Evolutionary conservation across 2,329 filamentous ascomycete genomes (phyloP), one percentile per base, ranked within the genome.

Genomic region (Penicillium sp.): DNA sequence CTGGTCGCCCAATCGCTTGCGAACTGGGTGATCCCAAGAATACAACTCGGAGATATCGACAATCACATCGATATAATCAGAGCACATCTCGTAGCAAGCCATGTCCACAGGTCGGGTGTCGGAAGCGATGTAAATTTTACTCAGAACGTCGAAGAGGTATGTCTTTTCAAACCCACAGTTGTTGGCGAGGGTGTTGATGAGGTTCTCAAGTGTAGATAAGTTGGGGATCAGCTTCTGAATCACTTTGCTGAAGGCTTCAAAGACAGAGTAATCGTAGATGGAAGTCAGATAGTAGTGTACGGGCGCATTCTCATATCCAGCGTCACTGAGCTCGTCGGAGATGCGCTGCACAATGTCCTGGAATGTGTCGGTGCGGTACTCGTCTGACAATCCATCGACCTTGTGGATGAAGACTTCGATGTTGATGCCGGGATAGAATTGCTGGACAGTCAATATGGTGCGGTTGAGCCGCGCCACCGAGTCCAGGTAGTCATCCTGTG

Each of bases 361-460:
- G 78, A 96, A 94, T 19, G 95, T 96, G 69, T 99, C 94, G 57
- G 92, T 87, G 71, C 94, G 92, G 80, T 94, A 97, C 75, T 99
- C 94, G 65, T 97, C 94, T 29, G 91, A 94, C 16, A 99, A 82
- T n/a, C 92, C 93, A 72, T 99, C 94, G 34, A 97, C 93, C 75
- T 99, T 99, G 82, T 99, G 94, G 67, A 99, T 96, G 75, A 99
- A 97, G 50, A 99, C 93, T 72, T 97, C 93, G 64, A 99, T 90
- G 75, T 97, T 96, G 77, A 97, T 94, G 70, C 91, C 88, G 2
- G 93, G 92, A 71, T 96, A 97, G 59, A 86, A 87, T 64, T 91
- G 87, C 71, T 96, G 91, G 2, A 99, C 85, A 63, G 91, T 90
- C 57, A 97, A 81, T 61, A 97, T 96, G 8, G 92, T 96, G 53